Conservation (phyloP, 805 yeast species). For the Candida nemodendra region DNA sequence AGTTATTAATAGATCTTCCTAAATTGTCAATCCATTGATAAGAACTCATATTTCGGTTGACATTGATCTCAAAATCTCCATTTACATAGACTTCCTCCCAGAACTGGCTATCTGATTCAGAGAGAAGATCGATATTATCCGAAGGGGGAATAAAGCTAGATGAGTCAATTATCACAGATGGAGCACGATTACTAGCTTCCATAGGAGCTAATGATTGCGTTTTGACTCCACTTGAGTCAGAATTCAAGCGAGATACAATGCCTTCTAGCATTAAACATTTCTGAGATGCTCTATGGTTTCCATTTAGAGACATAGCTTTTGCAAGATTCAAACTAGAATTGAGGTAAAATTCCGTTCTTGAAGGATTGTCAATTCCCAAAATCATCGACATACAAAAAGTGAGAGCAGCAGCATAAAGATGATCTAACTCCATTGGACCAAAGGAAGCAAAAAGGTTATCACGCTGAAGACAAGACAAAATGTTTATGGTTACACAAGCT, state of each 20-base stretch:
- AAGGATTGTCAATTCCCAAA: slow-evolving; percentile 1
- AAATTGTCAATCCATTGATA: no score
- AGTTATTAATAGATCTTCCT: no score
- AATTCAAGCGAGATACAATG: background rate
- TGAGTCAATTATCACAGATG: background rate
- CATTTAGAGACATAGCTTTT: slow-evolving; percentile 3
- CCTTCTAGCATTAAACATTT: slow-evolving; percentile 1
- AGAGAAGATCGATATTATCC: slow-evolving; percentile 1
- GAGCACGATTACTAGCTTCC: background rate
- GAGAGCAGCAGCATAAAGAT: slow-evolving; percentile 4
- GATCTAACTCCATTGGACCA: slow-evolving; percentile 7
- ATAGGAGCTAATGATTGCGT: background rate
- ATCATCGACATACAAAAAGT: slow-evolving; percentile 6
- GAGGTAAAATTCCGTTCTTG: background rate
- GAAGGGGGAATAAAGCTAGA: background rate
- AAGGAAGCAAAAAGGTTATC: slow-evolving; percentile 2
- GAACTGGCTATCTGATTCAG: slow-evolving; percentile 3
- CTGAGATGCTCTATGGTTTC: slow-evolving; percentile 5
- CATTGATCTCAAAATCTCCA: slow-evolving; percentile 4
- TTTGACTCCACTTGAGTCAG: slow-evolving; percentile 1
- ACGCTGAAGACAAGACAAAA: slow-evolving; percentile 1
- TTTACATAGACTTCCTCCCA: slow-evolving; percentile 7
- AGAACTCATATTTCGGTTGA: no score
- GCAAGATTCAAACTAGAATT: slow-evolving; percentile 1
- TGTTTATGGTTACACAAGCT: slow-evolving; percentile 5